These are phyloP conservation scores for Arabidopsis arenosa DNA, from an alignment of 345 rosid genomes.

Conservation along the genomic window DNA sequence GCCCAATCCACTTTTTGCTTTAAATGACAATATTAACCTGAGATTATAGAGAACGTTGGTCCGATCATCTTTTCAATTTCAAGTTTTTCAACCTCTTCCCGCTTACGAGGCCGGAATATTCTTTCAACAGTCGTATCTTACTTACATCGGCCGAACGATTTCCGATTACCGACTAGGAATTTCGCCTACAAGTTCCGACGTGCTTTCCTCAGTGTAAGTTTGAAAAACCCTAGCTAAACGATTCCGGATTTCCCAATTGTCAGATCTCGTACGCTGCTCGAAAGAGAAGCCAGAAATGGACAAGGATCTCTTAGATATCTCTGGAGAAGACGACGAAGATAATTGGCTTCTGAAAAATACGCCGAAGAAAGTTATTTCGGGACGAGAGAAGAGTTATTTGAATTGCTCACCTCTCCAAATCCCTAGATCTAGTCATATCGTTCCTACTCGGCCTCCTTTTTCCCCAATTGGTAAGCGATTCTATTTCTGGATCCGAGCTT, in stretches of 20 bases:
- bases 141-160: neutral
- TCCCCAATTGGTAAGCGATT: slow-evolving; percentile 51
- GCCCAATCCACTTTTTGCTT: neutral
- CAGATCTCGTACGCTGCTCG: slow-evolving; percentile 37
- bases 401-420: slow-evolving; percentile 73
- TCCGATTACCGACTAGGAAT: neutral
- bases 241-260: neutral
- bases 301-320: slow-evolving; percentile 68
- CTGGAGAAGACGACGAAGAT: slow-evolving; percentile 71
- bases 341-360: slow-evolving; percentile 52
- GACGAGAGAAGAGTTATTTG: slow-evolving; percentile 46
- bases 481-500: neutral
- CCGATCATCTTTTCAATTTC: slow-evolving; percentile 37
- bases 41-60: slow-evolving; percentile 3
- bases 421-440: slow-evolving; percentile 49
- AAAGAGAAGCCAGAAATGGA: slow-evolving; percentile 53
- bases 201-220: slow-evolving; percentile 12
- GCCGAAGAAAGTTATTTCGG: slow-evolving; percentile 34
- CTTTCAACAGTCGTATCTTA: slow-evolving; percentile 15
- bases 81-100: slow-evolving; percentile 43
- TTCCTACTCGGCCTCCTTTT: slow-evolving; percentile 40
- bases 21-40: neutral
- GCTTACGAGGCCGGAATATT: slow-evolving; percentile 43
- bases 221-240: neutral
- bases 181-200: neutral